Evolutionary conservation across 106 monocot species (phyloP).

Genomic region (Platanthera guangdongensis): DNA sequence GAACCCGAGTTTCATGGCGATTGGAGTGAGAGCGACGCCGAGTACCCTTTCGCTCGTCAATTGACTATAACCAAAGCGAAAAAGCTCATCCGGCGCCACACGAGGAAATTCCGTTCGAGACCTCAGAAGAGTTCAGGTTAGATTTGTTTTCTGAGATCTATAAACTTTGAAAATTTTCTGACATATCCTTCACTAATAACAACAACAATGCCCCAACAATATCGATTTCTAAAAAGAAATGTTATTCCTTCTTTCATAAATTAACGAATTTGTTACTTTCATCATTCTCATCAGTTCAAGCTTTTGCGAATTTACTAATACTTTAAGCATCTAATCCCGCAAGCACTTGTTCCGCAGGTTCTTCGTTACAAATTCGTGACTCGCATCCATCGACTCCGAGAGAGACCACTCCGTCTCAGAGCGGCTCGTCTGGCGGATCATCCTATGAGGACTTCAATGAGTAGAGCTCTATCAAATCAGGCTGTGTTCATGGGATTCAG

Average conservation of each 20-base stretch:
- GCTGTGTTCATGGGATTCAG: neutral
- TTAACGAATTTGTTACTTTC: no score
- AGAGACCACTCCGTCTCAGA: slow-evolving; percentile 42
- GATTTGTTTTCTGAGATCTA: no score
- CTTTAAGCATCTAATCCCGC: no score
- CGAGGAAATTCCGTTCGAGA: slow-evolving; percentile 68
- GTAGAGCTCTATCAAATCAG: slow-evolving; percentile 8
- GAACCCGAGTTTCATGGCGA: slow-evolving; percentile 65
- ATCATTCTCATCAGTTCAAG: no score
- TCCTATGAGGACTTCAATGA: slow-evolving; percentile 56
- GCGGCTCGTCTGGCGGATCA: slow-evolving; percentile 61
- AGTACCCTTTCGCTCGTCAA: slow-evolving; percentile 90
- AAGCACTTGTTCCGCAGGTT: slow-evolving; percentile 7
- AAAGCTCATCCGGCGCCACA: slow-evolving; percentile 68
- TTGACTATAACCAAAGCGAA: slow-evolving; percentile 86
- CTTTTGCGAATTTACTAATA: no score
- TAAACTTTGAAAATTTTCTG: no score
- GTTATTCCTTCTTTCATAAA: no score
- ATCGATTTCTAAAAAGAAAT: no score
- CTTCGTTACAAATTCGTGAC: slow-evolving; percentile 21
- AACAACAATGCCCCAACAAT: neutral
- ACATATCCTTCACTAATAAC: no score
- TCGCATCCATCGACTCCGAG: slow-evolving; percentile 51
- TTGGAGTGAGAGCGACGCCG: slow-evolving; percentile 78
- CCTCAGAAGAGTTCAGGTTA: slow-evolving; percentile 43